Evolutionary conservation across 805 yeast genomes (phyloP).

Genomic region (Candida suzukii): DNA sequence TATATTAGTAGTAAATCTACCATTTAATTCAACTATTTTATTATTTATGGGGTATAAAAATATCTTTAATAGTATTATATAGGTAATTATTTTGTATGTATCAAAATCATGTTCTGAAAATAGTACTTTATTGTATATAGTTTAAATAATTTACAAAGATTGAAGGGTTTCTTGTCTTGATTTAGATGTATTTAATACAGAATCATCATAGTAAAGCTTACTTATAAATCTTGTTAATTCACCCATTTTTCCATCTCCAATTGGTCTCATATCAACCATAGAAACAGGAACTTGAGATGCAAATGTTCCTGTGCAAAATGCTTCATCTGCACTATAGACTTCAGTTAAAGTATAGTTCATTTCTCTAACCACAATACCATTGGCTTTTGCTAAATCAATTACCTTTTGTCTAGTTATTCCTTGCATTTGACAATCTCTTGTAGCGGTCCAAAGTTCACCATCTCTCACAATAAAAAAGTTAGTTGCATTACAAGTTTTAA

Average conservation of each 20-base stretch:
- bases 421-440: conserved; percentile 6
- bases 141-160: background rate
- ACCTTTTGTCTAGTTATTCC: conserved; percentile 8
- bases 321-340: conserved; percentile 8
- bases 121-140: no score
- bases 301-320: conserved; percentile 8
- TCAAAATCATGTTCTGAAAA: no score
- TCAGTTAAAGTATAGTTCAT: conserved; percentile 5
- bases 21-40: no score
- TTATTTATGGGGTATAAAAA: no score
- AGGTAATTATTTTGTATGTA: no score
- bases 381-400: conserved; percentile 3
- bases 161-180: conserved; percentile 2
- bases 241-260: conserved; percentile 4
- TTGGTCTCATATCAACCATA: conserved; percentile 5
- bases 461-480: conserved; percentile 7
- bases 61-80: no score
- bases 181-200: background rate
- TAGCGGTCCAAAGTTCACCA: conserved; percentile 8
- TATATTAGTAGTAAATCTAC: no score
- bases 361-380: conserved; percentile 5
- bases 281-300: conserved; percentile 4
- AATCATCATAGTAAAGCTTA: conserved; percentile 1
- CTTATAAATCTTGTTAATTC: conserved; percentile 1
- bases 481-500: conserved; percentile 7